phyloP scores from a whole-genome alignment of 2,329 filamentous ascomycete genomes.

The Trichophyton mentagrophytes region DNA sequence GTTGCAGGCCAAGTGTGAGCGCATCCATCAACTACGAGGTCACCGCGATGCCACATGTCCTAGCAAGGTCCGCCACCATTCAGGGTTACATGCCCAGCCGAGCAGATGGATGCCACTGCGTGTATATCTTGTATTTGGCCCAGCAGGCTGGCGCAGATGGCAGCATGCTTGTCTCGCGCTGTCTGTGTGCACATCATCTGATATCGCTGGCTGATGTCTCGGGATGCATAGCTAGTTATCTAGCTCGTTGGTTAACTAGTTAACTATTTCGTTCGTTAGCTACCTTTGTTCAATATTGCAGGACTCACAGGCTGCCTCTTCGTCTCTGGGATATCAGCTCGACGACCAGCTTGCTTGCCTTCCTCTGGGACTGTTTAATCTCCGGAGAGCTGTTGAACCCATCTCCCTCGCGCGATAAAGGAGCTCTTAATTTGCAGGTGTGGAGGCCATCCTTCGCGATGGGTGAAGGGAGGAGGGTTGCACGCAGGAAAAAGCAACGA shows the following conservation, averaged over 20 bases:
- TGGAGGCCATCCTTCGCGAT: too few species aligned
- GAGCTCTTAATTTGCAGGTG: too few species aligned
- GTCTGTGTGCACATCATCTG: not conserved
- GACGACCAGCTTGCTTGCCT: too few species aligned
- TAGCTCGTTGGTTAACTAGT: too few species aligned
- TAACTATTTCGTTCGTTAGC: too few species aligned
- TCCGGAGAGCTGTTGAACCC: too few species aligned
- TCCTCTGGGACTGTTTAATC: too few species aligned
- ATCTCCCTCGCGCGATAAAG: too few species aligned
- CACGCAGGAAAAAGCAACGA: slow-evolving; percentile 3
- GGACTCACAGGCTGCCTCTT: not conserved
- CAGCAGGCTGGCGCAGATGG: not conserved
- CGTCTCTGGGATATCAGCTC: not conserved
- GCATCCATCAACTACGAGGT: not conserved
- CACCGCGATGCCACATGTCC: not conserved
- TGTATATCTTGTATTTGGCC: not conserved
- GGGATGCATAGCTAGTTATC: too few species aligned
- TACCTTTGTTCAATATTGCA: too few species aligned
- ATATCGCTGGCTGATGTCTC: not conserved
- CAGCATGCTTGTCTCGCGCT: not conserved
- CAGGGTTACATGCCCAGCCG: not conserved
- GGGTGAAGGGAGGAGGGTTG: not conserved
- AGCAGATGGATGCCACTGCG: slow-evolving; percentile 2
- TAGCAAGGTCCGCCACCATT: not conserved
- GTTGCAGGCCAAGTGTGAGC: not conserved